Evolutionary conservation across 2,329 filamentous ascomycete genomes (phyloP), one percentile per base, ranked within the genome.

Genomic region (Didymella pomorum): DNA sequence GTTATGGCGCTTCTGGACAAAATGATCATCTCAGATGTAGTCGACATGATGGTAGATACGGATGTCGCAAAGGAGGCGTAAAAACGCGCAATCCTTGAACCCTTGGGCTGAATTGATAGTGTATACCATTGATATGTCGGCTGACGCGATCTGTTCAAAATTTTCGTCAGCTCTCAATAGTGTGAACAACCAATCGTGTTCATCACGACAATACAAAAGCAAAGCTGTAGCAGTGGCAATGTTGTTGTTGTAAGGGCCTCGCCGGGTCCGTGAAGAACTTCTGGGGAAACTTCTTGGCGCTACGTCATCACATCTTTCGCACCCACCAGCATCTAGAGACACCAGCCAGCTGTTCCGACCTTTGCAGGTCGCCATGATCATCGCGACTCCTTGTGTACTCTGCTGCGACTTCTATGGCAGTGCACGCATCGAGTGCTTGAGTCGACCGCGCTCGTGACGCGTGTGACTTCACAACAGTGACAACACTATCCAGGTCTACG

Each of bases 71-170:
- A 39, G 21, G 39, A 54, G 10, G 47, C 42, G 53, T 47, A 14
- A 49, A 44, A 56, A 43, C 45, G 56, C 58, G 61, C 56, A 51
- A 61, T 63, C 31, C 49, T 46, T 41, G 21, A 44, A 33, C 8
- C 9, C 14, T 16, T 50, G 33, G 20, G 9, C 45, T 26, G 16
- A n/a, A 45, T 16, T 12, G 45, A 44, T 16, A 4, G 35, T 48
- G 49, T 31, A 28, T 12, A n/a, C 23, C 6, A 6, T 28, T 11
- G 6, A 16, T 41, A 20, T 21, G n/a, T 9, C 41, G 41, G 29
- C 18, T 45, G 45, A 44, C 26, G 39, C 31, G 20, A 28, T 45
- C 20, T 42, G 20, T 20, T 21, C 8, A 39, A 11, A 18, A 11
- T 21, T 10, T 2, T 21, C 18, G n/a, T 39, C 18, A 9, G 7